Evolutionary conservation across 495 filamentous ascomycete genomes (phyloP).

Genomic region (Neurospora sp.): DNA sequence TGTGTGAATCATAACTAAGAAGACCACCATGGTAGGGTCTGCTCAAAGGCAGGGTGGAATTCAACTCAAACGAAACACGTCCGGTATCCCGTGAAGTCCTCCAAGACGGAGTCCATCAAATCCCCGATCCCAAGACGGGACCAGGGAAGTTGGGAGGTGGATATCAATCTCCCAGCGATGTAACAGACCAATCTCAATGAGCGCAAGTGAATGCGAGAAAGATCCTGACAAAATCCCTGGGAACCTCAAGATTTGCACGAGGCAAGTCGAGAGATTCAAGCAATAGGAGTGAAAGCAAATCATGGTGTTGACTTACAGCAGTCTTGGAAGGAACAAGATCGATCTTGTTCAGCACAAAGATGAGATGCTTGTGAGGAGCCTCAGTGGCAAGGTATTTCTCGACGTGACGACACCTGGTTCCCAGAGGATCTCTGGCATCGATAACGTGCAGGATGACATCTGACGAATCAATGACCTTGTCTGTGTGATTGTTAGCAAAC

Average conservation of each 20-base stretch:
- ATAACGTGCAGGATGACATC: constrained; percentile 93
- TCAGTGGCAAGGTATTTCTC: constrained; percentile 92
- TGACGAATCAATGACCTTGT: constrained; percentile 91
- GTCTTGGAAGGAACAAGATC: constrained; percentile 89
- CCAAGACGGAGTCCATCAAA: constrained; percentile 79
- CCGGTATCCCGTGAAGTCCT: constrained; percentile 58
- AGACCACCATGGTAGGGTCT: constrained; percentile 47
- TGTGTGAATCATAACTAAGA: constrained; percentile 99
- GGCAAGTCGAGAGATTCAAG: constrained; percentile 7
- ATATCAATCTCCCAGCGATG: constrained; percentile 85
- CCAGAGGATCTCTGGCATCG: constrained; percentile 83
- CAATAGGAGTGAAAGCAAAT: constrained; percentile 8
- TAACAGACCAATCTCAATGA: constrained; percentile 87
- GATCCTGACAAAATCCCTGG: constrained; percentile 94
- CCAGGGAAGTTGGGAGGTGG: constrained; percentile 51
- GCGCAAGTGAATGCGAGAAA: constrained; percentile 43
- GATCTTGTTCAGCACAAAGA: constrained; percentile 77
- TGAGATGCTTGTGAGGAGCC: constrained; percentile 69
- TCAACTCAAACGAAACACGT: constrained; percentile 76
- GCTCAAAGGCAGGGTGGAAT: constrained; percentile 34
- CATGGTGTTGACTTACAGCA: constrained; percentile 62
- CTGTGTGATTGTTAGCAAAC: constrained; percentile 7
- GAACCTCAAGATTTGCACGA: constrained; percentile 2
- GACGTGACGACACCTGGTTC: constrained; percentile 79
- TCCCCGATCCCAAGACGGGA: constrained; percentile 46